Evolutionary conservation across 192 early-diverging fungal genomes (phyloP), one percentile per base, ranked within the genome.

Genomic region (Obelidium mucronatum): DNA sequence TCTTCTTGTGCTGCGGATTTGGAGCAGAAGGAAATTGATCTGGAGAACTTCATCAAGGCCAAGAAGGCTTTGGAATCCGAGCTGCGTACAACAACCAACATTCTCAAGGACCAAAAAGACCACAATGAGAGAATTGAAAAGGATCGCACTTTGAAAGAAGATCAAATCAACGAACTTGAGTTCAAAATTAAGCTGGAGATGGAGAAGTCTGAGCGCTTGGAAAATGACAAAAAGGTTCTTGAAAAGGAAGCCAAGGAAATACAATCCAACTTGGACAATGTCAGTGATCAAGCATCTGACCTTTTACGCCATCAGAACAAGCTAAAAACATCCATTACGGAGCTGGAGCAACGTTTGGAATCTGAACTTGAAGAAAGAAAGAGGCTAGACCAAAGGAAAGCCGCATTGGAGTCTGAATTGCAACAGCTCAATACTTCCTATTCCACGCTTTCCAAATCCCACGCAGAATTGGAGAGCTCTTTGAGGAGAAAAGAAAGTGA

Each of bases 111-210:
- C n/a, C 82, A 85, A 39, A 52, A 58, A 40, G 62, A 77, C 2
- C 74, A 67, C 33, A 37, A 81, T 24, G 89, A 89, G 37, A 72
- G 85, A 4, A 73, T 87, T 48, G 87, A 89, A 73, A 90, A 88
- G 60, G 89, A 90, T 51, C 86, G 87, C 28, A 37, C 26, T 8
- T 37, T 66, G 22, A 84, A 83, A 33, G 89, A 90, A 24, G 76
- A 82, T 36, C 80, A 80, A 33, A 75, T 90, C 66, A 79, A 79
- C 59, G 78, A 88, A 36, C 74, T 90, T 8, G 82, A 90, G 59
- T 82, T 75, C 17, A 83, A 90, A 44, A n/a, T 86, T 2, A 70
- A 67, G 48, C 64, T 42, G 26, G 86, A 86, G 56, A 13, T 40
- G 2, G 85, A 80, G 40, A 59, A 73, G 34, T 54, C 77, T 6